A percentile compares a stretch with the other conserved stretches of the same genome.
phyloP scores from a whole-genome alignment of 306 rosid species.

The Sicyos edulis region DNA sequence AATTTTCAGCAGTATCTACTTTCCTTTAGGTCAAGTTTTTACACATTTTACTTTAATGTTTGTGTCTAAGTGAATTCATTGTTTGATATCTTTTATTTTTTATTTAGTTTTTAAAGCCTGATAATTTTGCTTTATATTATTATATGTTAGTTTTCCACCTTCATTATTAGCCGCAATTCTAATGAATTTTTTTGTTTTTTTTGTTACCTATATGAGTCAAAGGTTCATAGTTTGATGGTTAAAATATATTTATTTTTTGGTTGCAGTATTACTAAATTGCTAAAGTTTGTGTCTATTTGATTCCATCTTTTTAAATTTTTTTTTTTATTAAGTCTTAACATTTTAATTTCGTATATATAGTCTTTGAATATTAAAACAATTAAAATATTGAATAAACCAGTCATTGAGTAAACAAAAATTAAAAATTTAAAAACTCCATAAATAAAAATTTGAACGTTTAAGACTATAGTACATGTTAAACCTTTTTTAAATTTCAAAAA shows the following conservation, averaged over 20 bases:
- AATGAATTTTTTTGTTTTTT: not conserved
- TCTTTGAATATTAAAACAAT: no score
- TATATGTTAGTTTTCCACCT: not conserved
- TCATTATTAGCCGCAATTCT: slow-evolving; percentile 1
- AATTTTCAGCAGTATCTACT: not conserved
- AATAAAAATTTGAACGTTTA: no score
- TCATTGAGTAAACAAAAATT: no score
- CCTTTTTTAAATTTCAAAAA: no score
- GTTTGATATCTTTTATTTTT: not conserved
- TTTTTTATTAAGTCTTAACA: no score
- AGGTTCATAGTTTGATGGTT: not conserved
- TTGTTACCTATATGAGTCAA: not conserved
- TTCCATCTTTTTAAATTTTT: no score
- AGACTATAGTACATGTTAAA: no score
- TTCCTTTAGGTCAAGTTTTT: not conserved
- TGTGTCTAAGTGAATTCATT: not conserved
- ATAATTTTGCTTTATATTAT: not conserved
- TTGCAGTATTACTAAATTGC: no score
- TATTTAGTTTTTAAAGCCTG: not conserved
- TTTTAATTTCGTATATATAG: no score
- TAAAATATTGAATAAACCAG: no score
- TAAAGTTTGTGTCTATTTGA: no score
- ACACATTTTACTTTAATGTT: not conserved
- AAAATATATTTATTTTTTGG: not conserved
- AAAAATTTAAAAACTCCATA: no score